A percentile compares a stretch with the other conserved stretches of the same genome.
phyloP scores from a whole-genome alignment of 345 rosid genomes.

The Gynandropsis gynandra region DNA sequence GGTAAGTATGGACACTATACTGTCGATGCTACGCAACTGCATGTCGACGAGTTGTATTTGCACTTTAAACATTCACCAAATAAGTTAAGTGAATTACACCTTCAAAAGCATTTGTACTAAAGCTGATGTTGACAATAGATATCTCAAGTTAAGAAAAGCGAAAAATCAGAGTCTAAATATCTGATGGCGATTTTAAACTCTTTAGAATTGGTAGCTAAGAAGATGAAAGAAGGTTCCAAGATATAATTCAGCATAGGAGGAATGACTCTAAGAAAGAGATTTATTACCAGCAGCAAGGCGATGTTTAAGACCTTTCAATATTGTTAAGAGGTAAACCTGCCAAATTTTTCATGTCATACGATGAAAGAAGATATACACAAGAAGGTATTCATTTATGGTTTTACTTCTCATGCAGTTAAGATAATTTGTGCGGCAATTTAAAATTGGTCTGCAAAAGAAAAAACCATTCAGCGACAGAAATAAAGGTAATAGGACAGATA shows the following conservation, averaged over 20 bases:
- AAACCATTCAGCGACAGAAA: neutral
- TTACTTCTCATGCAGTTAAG: neutral
- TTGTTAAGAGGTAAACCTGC: slow-evolving; percentile 80
- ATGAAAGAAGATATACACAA: neutral
- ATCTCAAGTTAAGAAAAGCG: neutral
- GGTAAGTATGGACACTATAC: neutral
- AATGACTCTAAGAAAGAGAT: slow-evolving; percentile 3
- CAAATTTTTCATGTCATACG: slow-evolving; percentile 19
- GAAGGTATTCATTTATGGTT: neutral
- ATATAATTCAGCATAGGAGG: neutral
- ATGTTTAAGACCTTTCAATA: slow-evolving; percentile 80
- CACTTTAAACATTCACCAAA: no score
- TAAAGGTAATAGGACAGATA: no score
- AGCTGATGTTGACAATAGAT: neutral
- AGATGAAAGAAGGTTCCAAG: no score
- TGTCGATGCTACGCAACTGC: no score
- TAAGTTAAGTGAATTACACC: no score
- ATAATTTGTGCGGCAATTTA: neutral
- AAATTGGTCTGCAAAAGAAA: neutral
- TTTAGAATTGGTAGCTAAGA: neutral
- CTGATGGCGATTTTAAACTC: neutral
- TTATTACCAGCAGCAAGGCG: slow-evolving; percentile 88
- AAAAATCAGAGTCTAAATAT: neutral
- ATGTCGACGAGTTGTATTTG: no score
- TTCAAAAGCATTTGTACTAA: neutral